Percentiles rank a stretch among this genome's conserved stretches.
These are phyloP conservation scores for Danielozyma ontarioensis DNA, from an alignment of 805 yeast species.

Conservation along the genomic window DNA sequence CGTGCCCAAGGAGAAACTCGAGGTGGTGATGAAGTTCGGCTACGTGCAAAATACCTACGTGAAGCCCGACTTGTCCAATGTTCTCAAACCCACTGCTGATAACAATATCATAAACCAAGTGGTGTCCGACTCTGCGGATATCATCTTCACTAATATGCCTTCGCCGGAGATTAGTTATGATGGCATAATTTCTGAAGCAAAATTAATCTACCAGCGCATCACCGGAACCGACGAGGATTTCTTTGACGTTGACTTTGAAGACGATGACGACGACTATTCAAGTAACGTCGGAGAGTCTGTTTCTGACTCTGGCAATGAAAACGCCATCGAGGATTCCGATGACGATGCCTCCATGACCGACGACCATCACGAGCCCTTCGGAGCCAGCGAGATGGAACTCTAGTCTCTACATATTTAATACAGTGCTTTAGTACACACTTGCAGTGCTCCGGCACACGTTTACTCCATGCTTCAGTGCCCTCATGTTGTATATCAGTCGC, in stretches of 20 bases:
- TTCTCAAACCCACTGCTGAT: slow-evolving; percentile 25
- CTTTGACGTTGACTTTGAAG: slow-evolving; percentile 94
- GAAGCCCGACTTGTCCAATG: slow-evolving; percentile 33
- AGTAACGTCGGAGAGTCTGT: not conserved
- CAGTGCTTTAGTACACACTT: too few relatives aligned
- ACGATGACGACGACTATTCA: slow-evolving; percentile 62
- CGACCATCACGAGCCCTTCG: slow-evolving; percentile 37
- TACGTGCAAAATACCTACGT: slow-evolving; percentile 34
- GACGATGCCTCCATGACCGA: slow-evolving; percentile 21
- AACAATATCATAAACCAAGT: slow-evolving; percentile 18
- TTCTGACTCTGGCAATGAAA: slow-evolving; percentile 12
- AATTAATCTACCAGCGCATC: slow-evolving; percentile 63
- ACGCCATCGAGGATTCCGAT: slow-evolving; percentile 15
- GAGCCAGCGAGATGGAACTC: slow-evolving; percentile 41
- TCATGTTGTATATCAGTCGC: too few relatives aligned
- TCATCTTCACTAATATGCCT: slow-evolving; percentile 55
- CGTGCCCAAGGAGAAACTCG: slow-evolving; percentile 68
- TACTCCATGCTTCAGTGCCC: too few relatives aligned
- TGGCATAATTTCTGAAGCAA: slow-evolving; percentile 81
- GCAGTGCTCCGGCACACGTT: too few relatives aligned
- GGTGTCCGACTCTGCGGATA: slow-evolving; percentile 15
- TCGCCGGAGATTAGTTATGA: slow-evolving; percentile 86
- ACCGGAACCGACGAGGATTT: slow-evolving; percentile 95
- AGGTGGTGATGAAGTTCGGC: slow-evolving; percentile 37
- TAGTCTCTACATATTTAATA: slow-evolving; percentile 5